A percentile compares a stretch with the other conserved stretches of the same genome.
phyloP scores from a whole-genome alignment of 148 eudicot species.

The Vaccinium macrocarpon region DNA sequence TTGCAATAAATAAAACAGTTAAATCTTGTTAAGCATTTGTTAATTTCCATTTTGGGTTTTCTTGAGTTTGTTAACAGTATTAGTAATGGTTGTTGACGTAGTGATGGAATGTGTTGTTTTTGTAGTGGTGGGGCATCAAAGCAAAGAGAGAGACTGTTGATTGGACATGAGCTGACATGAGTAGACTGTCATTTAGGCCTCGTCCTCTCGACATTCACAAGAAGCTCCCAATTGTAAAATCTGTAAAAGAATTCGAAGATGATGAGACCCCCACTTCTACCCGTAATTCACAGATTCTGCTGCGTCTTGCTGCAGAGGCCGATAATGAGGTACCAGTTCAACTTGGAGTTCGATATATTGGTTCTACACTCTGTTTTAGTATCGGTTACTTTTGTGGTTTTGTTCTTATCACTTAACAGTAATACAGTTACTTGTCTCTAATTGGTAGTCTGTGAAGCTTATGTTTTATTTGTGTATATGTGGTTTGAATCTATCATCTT shows the following conservation, averaged over 20 bases:
- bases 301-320: conserved; percentile 66
- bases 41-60: no score
- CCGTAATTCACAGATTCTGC: conserved; percentile 68
- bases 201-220: conserved; percentile 96
- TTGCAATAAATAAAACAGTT: no score
- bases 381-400: neutral
- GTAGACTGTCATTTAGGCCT: conserved; percentile 82
- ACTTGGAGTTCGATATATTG: neutral
- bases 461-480: no score
- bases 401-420: neutral
- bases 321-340: conserved; percentile 66
- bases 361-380: neutral
- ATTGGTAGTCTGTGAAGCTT: neutral
- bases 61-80: no score
- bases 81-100: no score
- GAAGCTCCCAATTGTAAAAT: conserved; percentile 89
- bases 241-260: conserved; percentile 90
- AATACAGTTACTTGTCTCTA: neutral
- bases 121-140: conserved; percentile 2
- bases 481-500: neutral
- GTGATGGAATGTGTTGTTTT: no score
- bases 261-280: conserved; percentile 78
- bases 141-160: conserved; percentile 10
- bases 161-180: conserved; percentile 54
- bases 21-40: no score